Percentiles rank a stretch among this genome's conserved stretches.
These are phyloP conservation scores for Linderina pennispora DNA, from an alignment of 192 early-diverging fungal genomes.

Conservation along the genomic window DNA sequence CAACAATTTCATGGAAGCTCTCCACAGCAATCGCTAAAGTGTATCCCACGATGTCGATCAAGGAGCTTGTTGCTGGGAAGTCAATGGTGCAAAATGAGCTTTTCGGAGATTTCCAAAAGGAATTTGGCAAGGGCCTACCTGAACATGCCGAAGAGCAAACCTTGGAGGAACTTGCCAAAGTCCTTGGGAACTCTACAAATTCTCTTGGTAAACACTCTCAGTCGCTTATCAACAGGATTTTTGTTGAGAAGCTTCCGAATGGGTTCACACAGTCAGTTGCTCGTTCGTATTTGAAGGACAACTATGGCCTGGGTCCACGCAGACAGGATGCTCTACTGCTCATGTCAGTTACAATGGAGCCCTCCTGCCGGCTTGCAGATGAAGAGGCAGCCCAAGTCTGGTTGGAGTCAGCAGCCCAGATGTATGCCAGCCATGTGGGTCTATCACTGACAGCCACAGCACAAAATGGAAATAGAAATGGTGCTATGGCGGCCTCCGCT, in stretches of 20 bases:
- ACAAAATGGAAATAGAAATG: too few species aligned
- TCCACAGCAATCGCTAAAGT: not conserved
- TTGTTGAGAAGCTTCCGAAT: conserved; percentile 87
- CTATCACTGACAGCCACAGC: too few species aligned
- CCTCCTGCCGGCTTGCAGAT: conserved; percentile 62
- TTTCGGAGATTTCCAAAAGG: conserved; percentile 88
- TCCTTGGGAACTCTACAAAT: conserved; percentile 54
- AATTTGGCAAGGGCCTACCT: conserved; percentile 78
- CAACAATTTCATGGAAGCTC: not conserved
- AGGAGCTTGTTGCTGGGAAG: conserved; percentile 68
- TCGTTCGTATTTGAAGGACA: conserved; percentile 58
- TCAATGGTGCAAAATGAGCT: conserved; percentile 96
- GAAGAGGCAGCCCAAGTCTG: conserved; percentile 77
- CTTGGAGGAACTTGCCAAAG: conserved; percentile 67
- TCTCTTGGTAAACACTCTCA: conserved; percentile 76
- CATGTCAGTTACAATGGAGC: conserved; percentile 77
- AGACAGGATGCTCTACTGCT: conserved; percentile 71
- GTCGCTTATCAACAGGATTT: conserved; percentile 69
- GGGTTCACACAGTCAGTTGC: conserved; percentile 75
- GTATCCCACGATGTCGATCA: not conserved
- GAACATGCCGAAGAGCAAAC: conserved; percentile 91
- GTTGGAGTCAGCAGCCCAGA: conserved; percentile 64
- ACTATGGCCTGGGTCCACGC: conserved; percentile 75
- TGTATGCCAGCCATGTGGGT: conserved; percentile 70
- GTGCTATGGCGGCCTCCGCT: not conserved